A percentile compares a stretch with the other conserved stretches of the same genome.
These are phyloP conservation scores for Asparagopsis taxiformis DNA, from an alignment of 31 red algal genomes.

Conservation along the genomic window DNA sequence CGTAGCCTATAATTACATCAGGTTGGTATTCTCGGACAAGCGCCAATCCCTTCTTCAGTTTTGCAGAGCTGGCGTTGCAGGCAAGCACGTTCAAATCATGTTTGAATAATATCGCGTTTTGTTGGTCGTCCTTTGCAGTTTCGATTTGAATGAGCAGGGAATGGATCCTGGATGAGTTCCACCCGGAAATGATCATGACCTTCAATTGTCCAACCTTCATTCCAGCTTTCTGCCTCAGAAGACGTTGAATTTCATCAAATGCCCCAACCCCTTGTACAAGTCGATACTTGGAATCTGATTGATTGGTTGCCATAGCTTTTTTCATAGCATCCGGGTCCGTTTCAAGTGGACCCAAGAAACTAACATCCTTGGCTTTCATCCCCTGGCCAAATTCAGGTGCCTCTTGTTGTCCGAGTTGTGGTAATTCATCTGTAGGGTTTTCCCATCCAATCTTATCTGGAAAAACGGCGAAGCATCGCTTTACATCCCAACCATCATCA, in stretches of 20 bases:
- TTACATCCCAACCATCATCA: conserved; percentile 45
- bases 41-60: conserved; percentile 17
- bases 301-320: neutral
- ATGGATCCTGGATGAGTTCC: conserved; percentile 38
- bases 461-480: conserved; percentile 34
- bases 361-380: neutral
- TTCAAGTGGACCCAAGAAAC: neutral
- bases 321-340: neutral
- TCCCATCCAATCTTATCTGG: conserved; percentile 72
- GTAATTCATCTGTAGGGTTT: neutral
- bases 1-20: conserved; percentile 57
- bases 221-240: conserved; percentile 21
- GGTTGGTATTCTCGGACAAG: conserved; percentile 28
- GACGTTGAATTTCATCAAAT: conserved; percentile 28
- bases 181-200: conserved; percentile 50
- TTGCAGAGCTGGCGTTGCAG: conserved; percentile 15
- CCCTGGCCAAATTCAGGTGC: neutral
- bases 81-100: conserved; percentile 19
- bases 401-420: conserved; percentile 17
- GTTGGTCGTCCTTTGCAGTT: conserved; percentile 26
- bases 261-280: conserved; percentile 44
- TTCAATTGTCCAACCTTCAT: conserved; percentile 12
- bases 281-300: conserved; percentile 26
- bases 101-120: conserved; percentile 21
- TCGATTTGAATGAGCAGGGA: conserved; percentile 54